These are phyloP conservation scores for Colletotrichum gloeosporioides DNA, from an alignment of 2,329 filamentous ascomycete species.

Conservation along the genomic window DNA sequence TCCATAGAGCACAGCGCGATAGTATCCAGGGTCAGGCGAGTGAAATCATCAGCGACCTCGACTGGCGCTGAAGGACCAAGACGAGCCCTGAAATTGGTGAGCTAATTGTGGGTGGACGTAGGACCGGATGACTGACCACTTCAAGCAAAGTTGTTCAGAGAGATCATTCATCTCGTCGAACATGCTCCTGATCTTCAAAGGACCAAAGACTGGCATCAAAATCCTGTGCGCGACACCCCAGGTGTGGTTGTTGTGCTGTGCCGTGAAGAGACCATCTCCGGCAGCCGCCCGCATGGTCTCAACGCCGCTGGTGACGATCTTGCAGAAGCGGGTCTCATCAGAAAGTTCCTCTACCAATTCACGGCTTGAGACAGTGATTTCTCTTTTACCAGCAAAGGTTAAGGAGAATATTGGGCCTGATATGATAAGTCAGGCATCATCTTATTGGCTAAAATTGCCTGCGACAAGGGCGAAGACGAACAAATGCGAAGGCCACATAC, in stretches of 20 bases:
- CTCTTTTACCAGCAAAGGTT: not conserved
- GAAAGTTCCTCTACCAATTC: not conserved
- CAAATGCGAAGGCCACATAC: not conserved
- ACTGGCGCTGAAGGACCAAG: conserved; percentile 47
- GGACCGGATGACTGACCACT: conserved; percentile 50
- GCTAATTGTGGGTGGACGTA: not conserved
- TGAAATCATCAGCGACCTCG: conserved; percentile 62
- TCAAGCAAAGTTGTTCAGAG: conserved; percentile 55
- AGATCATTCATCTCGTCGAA: conserved; percentile 59
- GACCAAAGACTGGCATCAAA: conserved; percentile 73
- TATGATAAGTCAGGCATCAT: not conserved
- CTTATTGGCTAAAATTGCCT: not conserved
- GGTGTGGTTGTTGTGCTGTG: not conserved
- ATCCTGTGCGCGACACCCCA: conserved; percentile 64
- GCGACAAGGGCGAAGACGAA: not conserved
- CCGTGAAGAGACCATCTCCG: not conserved
- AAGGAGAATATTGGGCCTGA: not conserved
- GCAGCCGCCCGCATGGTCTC: not conserved
- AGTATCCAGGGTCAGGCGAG: conserved; percentile 65
- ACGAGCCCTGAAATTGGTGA: conserved; percentile 41
- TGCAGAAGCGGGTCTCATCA: not conserved
- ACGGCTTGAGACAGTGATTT: not conserved
- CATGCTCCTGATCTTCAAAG: conserved; percentile 68
- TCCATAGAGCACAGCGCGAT: conserved; percentile 65
- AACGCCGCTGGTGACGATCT: not conserved